These are phyloP conservation scores for Nyctanthes arbortristis DNA, from an alignment of 257 asterid genomes.

Conservation along the genomic window DNA sequence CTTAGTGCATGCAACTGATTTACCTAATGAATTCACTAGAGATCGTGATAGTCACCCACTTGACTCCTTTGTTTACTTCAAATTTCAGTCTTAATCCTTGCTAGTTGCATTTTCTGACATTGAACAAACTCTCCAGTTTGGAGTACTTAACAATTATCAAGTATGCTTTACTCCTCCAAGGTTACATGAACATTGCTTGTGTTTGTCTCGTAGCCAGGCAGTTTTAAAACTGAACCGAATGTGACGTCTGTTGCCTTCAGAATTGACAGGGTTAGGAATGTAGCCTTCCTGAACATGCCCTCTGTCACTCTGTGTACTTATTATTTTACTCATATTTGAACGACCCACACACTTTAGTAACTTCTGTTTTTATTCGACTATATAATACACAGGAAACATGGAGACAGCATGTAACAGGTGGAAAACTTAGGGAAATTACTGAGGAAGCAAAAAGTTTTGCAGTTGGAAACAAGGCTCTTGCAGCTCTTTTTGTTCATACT, in stretches of 20 bases:
- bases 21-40: background rate
- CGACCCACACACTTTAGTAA: constrained; percentile 19
- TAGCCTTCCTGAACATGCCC: background rate
- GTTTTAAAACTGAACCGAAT: background rate
- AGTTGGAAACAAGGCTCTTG: constrained; percentile 86
- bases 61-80: background rate
- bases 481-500: constrained; percentile 94
- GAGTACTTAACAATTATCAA: background rate
- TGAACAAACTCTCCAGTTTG: background rate
- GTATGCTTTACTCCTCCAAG: background rate
- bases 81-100: background rate
- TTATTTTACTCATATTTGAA: constrained; percentile 4
- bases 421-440: constrained; percentile 92
- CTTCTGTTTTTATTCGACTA: constrained; percentile 25
- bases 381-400: constrained; percentile 69
- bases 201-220: background rate
- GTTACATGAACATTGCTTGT: background rate
- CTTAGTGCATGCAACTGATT: background rate
- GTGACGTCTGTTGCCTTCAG: background rate
- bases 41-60: background rate
- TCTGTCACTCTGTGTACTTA: too few species aligned
- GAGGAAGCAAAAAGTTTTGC: constrained; percentile 92
- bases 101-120: background rate
- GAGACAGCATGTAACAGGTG: constrained; percentile 97
- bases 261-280: background rate